Evolutionary conservation across 331 rosid species (phyloP).

Genomic region (Phaseolus coccineus): DNA sequence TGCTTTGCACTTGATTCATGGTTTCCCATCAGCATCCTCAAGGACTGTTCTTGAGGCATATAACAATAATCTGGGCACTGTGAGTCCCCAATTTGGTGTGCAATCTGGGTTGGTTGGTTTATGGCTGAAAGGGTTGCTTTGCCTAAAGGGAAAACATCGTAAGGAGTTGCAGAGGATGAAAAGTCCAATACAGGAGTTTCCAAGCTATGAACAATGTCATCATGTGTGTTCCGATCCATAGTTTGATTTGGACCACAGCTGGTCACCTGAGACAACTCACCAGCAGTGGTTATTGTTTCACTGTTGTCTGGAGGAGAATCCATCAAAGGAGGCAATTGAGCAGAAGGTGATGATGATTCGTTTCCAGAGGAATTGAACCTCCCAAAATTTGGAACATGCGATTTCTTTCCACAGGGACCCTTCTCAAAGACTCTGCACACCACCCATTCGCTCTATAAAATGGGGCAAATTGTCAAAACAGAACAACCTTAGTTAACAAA

Average conservation of each 20-base stretch:
- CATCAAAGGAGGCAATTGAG: constrained; percentile 59
- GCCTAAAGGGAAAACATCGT: constrained; percentile 26
- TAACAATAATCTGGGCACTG: constrained; percentile 32
- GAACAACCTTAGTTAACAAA: neutral
- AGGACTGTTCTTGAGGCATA: constrained; percentile 50
- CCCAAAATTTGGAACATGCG: constrained; percentile 47
- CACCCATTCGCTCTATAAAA: constrained; percentile 79
- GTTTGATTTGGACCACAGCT: constrained; percentile 55
- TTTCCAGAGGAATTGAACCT: constrained; percentile 41
- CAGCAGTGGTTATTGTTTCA: constrained; percentile 40
- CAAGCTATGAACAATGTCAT: constrained; percentile 47
- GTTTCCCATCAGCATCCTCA: constrained; percentile 51
- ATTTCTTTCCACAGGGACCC: constrained; percentile 50
- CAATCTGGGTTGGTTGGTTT: constrained; percentile 24
- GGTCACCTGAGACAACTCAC: constrained; percentile 58
- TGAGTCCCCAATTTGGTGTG: constrained; percentile 42
- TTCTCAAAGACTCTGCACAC: constrained; percentile 68
- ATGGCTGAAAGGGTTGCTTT: neutral
- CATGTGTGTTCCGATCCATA: constrained; percentile 47
- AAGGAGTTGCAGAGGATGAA: constrained; percentile 41
- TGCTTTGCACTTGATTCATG: constrained; percentile 40
- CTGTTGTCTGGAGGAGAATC: constrained; percentile 59
- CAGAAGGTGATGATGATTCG: constrained; percentile 21
- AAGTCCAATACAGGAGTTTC: constrained; percentile 34
- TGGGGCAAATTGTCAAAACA: neutral